Percentiles rank a stretch among this genome's conserved stretches.
Conservation (phyloP, 2,329 filamentous ascomycete species). For the Fusarium pseudocircinatum region DNA sequence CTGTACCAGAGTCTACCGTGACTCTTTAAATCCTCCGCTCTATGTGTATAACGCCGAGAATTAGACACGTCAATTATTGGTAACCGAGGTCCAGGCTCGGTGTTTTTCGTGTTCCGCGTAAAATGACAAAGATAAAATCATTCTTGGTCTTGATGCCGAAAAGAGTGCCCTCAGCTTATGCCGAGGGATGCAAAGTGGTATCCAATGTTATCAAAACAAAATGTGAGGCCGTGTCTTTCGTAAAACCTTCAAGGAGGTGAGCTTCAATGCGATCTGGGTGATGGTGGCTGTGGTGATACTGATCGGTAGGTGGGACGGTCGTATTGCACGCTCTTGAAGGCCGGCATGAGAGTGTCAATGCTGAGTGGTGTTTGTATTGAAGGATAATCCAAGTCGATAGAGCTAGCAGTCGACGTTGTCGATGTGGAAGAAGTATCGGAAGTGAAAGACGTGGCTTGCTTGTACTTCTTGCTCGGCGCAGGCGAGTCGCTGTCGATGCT, state of each 20-base stretch:
- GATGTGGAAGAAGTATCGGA: constrained; percentile 38
- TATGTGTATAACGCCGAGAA: constrained; percentile 36
- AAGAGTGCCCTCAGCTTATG: constrained; percentile 16
- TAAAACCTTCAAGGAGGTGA: not conserved
- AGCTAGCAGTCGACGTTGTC: constrained; percentile 15
- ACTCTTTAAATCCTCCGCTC: constrained; percentile 22
- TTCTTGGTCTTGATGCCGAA: constrained; percentile 26
- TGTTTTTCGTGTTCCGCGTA: constrained; percentile 18
- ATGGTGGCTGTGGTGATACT: constrained; percentile 40
- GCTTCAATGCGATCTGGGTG: constrained; percentile 38
- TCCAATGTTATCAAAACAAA: constrained; percentile 26
- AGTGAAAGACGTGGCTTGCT: constrained; percentile 39
- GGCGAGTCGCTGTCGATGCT: constrained; percentile 32
- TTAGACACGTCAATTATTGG: not conserved
- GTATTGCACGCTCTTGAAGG: constrained; percentile 40
- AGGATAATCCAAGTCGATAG: constrained; percentile 27
- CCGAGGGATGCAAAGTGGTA: constrained; percentile 29
- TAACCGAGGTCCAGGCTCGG: not conserved
- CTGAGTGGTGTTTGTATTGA: constrained; percentile 24
- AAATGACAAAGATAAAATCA: constrained; percentile 9
- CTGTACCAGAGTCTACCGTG: constrained; percentile 18
- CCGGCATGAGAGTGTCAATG: constrained; percentile 30
- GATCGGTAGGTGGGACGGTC: constrained; percentile 32
- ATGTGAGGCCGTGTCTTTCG: constrained; percentile 8
- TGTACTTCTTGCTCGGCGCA: constrained; percentile 40